Conservation (phyloP, 2,329 filamentous ascomycete genomes). For the Hypoxylon sp. region DNA sequence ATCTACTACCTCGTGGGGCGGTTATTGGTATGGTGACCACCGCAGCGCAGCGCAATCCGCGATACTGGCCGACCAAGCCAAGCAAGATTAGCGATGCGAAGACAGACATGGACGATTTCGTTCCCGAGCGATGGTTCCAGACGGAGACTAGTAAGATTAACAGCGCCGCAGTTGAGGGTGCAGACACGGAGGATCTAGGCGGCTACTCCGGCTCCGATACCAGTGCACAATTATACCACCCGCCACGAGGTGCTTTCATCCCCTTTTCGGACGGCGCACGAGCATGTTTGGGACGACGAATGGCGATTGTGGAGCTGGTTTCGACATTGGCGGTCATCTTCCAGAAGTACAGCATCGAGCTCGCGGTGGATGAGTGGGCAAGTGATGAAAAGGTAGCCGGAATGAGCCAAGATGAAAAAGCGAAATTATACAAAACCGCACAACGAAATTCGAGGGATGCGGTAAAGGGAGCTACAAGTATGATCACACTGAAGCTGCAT, state of each 20-base stretch:
- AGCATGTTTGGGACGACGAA: constrained; percentile 65
- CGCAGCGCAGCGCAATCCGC: constrained; percentile 72
- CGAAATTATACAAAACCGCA: constrained; percentile 68
- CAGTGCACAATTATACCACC: constrained; percentile 68
- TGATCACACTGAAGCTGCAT: constrained; percentile 77
- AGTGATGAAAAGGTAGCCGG: constrained; percentile 60
- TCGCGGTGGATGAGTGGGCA: constrained; percentile 72
- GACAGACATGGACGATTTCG: constrained; percentile 72
- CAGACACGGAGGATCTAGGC: constrained; percentile 63
- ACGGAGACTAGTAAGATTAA: constrained; percentile 36
- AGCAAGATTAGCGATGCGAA: constrained; percentile 53
- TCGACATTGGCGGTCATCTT: constrained; percentile 64
- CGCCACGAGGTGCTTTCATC: constrained; percentile 62
- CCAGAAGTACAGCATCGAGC: constrained; percentile 71
- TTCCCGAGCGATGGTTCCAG: constrained; percentile 77
- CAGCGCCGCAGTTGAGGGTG: constrained; percentile 40
- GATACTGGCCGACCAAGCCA: constrained; percentile 71
- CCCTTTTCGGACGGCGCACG: constrained; percentile 67
- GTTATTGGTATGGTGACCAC: constrained; percentile 65
- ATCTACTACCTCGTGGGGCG: constrained; percentile 57
- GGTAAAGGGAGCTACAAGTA: constrained; percentile 63
- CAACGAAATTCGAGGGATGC: constrained; percentile 61
- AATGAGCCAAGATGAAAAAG: constrained; percentile 58
- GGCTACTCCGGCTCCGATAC: constrained; percentile 69
- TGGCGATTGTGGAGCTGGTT: constrained; percentile 67